Percentiles rank a stretch among this genome's conserved stretches.
phyloP scores from a whole-genome alignment of 1,284 basidiomycete genomes.

The Irpex sp. region DNA sequence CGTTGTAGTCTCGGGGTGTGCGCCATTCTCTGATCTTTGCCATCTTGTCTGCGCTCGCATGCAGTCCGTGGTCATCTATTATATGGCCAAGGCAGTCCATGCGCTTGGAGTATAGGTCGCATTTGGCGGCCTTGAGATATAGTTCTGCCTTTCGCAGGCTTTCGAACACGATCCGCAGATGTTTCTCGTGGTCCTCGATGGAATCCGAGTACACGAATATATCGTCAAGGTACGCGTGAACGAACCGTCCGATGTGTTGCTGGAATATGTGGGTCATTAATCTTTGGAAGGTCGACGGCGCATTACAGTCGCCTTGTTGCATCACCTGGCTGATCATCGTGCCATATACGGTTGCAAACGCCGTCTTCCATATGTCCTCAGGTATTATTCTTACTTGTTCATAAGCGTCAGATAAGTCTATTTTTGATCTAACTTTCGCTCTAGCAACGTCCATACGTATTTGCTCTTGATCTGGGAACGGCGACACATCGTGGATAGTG shows the following conservation, averaged over 20 bases:
- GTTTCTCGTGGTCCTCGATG: slow-evolving; percentile 25
- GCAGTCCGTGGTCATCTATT: slow-evolving; percentile 26
- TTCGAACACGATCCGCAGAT: slow-evolving; percentile 24
- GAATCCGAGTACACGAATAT: slow-evolving; percentile 29
- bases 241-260: slow-evolving; percentile 23
- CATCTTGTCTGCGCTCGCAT: slow-evolving; percentile 27
- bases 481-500: slow-evolving; percentile 26
- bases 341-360: slow-evolving; percentile 22
- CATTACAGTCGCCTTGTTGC: slow-evolving; percentile 33
- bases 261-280: slow-evolving; percentile 31
- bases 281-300: slow-evolving; percentile 28
- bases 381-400: slow-evolving; percentile 22
- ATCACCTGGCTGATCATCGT: slow-evolving; percentile 26
- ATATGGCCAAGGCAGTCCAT: slow-evolving; percentile 25
- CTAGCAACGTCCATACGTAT: slow-evolving; percentile 25
- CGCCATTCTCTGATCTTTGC: slow-evolving; percentile 17
- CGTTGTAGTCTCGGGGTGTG: slow-evolving; percentile 28
- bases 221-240: slow-evolving; percentile 33
- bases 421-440: slow-evolving; percentile 21
- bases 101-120: slow-evolving; percentile 21
- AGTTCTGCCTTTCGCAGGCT: slow-evolving; percentile 18
- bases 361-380: slow-evolving; percentile 20
- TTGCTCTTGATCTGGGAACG: slow-evolving; percentile 30
- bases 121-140: slow-evolving; percentile 24
- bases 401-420: slow-evolving; percentile 28